Evolutionary conservation across 1,284 basidiomycete species (phyloP).

Genomic region (Ceratobasidium sp.): DNA sequence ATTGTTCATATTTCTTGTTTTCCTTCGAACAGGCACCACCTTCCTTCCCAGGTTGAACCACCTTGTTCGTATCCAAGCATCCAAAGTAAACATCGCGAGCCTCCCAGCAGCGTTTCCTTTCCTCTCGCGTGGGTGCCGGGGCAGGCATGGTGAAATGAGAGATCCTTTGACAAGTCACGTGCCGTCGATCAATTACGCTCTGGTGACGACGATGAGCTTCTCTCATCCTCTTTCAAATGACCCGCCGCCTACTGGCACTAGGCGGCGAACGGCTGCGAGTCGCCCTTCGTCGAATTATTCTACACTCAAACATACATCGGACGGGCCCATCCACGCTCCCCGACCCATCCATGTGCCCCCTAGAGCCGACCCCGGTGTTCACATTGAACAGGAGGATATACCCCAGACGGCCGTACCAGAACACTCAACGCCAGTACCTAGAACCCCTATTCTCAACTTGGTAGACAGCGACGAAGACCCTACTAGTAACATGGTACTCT

Average conservation of each 20-base stretch:
- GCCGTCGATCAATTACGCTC: background rate
- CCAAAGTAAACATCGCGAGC: constrained; percentile 73
- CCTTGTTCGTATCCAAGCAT: constrained; percentile 68
- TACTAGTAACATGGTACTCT: constrained; percentile 37
- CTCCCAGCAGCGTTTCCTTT: constrained; percentile 67
- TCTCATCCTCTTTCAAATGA: constrained; percentile 29
- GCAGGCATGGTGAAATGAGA: constrained; percentile 32
- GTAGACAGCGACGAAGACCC: constrained; percentile 22
- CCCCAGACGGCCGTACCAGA: constrained; percentile 27
- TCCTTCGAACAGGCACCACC: constrained; percentile 62
- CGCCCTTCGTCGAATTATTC: constrained; percentile 60
- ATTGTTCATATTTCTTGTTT: constrained; percentile 62
- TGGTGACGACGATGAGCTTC: constrained; percentile 29
- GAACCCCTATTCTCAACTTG: constrained; percentile 25
- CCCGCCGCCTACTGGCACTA: constrained; percentile 12
- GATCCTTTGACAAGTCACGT: constrained; percentile 24
- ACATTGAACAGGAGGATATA: constrained; percentile 49
- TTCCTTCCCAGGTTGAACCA: constrained; percentile 66
- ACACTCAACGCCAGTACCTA: constrained; percentile 14
- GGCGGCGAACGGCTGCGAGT: background rate
- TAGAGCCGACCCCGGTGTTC: constrained; percentile 6
- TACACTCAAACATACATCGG: constrained; percentile 63
- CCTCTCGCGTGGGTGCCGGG: constrained; percentile 38
- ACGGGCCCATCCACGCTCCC: constrained; percentile 50
- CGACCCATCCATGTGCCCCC: constrained; percentile 6